A percentile compares a stretch with the other conserved stretches of the same genome.
phyloP scores from a whole-genome alignment of 129 eudicot genomes.

The Cynara cardunculus region DNA sequence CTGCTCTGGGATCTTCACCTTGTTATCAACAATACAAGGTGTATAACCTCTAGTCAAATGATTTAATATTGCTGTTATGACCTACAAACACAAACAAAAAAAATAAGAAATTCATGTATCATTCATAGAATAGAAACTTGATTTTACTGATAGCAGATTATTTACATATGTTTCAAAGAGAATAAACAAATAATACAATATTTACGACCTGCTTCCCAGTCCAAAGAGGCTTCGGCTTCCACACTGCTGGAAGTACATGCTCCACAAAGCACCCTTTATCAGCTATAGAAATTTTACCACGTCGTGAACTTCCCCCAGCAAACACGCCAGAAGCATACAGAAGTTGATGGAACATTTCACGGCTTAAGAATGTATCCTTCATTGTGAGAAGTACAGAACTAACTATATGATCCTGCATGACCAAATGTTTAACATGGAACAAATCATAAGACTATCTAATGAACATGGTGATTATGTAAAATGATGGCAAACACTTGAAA shows the following conservation, averaged over 20 bases:
- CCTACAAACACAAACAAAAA: slow-evolving; percentile 41
- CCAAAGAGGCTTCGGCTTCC: slow-evolving; percentile 86
- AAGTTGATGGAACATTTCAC: slow-evolving; percentile 62
- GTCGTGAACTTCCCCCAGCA: slow-evolving; percentile 21
- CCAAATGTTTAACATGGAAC: background rate
- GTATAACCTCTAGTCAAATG: slow-evolving; percentile 69
- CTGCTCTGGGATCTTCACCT: slow-evolving; percentile 63
- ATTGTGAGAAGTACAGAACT: slow-evolving; percentile 90
- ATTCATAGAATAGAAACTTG: background rate
- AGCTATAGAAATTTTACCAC: slow-evolving; percentile 43
- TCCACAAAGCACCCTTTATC: slow-evolving; percentile 47
- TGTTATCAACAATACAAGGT: slow-evolving; percentile 80
- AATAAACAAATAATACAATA: background rate
- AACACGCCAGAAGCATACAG: slow-evolving; percentile 80
- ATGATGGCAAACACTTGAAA: background rate
- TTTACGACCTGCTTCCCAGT: slow-evolving; percentile 86
- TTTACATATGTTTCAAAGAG: background rate
- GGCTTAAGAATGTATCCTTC: slow-evolving; percentile 78
- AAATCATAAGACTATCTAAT: background rate
- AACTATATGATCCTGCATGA: slow-evolving; percentile 88
- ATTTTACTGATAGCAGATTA: background rate
- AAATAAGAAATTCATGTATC: background rate
- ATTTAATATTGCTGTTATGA: slow-evolving; percentile 77
- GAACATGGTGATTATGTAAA: background rate
- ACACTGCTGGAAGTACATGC: slow-evolving; percentile 64